Evolutionary conservation across 148 eudicot species (phyloP).

Genomic region (Diospyros kaki): DNA sequence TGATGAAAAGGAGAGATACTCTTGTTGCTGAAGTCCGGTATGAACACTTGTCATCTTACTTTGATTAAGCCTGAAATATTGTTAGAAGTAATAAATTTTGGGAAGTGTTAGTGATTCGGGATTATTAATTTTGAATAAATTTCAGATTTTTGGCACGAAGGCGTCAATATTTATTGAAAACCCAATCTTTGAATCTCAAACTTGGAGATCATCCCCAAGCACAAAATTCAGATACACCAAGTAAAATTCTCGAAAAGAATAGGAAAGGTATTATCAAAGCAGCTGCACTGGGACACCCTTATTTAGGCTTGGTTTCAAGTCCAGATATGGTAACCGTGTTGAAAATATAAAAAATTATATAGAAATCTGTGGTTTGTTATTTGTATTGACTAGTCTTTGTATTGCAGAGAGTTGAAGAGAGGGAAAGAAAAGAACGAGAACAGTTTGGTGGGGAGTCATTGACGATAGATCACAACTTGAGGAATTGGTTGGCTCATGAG

Average conservation of each 20-base stretch:
- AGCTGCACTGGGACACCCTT: constrained; percentile 3
- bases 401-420: constrained; percentile 22
- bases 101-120: neutral
- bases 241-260: constrained; percentile 15
- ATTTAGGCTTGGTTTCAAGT: constrained; percentile 8
- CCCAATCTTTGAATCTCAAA: constrained; percentile 14
- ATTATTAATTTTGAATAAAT: neutral
- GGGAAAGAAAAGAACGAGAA: constrained; percentile 12
- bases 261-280: neutral
- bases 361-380: neutral
- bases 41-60: neutral
- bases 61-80: neutral
- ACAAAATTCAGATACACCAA: constrained; percentile 17
- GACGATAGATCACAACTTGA: constrained; percentile 26
- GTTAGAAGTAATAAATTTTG: neutral
- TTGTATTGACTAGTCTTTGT: neutral
- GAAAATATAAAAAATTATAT: neutral
- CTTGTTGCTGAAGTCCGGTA: constrained; percentile 50
- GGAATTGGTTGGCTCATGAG: constrained; percentile 19
- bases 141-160: constrained; percentile 53
- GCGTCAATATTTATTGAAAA: constrained; percentile 27
- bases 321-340: neutral
- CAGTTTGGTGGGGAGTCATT: constrained; percentile 16
- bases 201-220: constrained; percentile 11
- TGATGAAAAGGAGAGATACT: constrained; percentile 34